Evolutionary conservation across 2,329 filamentous ascomycete genomes (phyloP), one percentile per base, ranked within the genome.

Genomic region (Biscogniauxia mediterranea): DNA sequence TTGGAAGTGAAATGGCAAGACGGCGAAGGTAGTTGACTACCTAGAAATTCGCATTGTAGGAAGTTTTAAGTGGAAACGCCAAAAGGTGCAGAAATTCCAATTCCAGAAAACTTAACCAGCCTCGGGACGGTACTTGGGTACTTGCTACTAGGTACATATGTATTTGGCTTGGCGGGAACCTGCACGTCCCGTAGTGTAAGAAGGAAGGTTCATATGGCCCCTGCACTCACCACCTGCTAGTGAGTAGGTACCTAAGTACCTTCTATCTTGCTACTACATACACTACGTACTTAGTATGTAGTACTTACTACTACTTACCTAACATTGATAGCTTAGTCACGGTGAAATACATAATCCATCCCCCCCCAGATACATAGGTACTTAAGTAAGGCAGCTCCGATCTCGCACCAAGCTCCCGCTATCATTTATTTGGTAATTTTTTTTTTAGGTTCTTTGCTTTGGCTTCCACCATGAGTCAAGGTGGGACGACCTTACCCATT

Each of bases 401-500:
- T 62, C 61, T 61, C 64, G 38, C 38, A 32, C 28, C 7, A 2
- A 23, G 23, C 19, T 21, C 51, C 19, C 19, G 19, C 51, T 15
- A 19, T 20, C 26, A 32, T 8, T 13, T 32, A 32, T 32, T 52
- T 52, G 6, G 15, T 17, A 46, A 46, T 15, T 46, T 15, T n/a
- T 42, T 42, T 46, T 46, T 17, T n/a, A 46, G 11, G 28, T 56
- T 52, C 28, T 58, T 38, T 52, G 19, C 38, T 9, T n/a, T 28
- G 38, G 23, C 23, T 23, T 23, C 28, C 11, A 32, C 59, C 25
- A 55, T 64, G 66, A 71, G 65, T 71, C 67, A 69, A 67, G 46
- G 55, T 49, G 20, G 42, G 54, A 61, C 38, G 63, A 46, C 57
- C 54, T 61, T 59, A 57, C 60, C 68, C 58, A 70, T 72, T 71